A percentile compares a stretch with the other conserved stretches of the same genome.
Conservation (phyloP, 495 filamentous ascomycete species). For the Niebla homalea region DNA sequence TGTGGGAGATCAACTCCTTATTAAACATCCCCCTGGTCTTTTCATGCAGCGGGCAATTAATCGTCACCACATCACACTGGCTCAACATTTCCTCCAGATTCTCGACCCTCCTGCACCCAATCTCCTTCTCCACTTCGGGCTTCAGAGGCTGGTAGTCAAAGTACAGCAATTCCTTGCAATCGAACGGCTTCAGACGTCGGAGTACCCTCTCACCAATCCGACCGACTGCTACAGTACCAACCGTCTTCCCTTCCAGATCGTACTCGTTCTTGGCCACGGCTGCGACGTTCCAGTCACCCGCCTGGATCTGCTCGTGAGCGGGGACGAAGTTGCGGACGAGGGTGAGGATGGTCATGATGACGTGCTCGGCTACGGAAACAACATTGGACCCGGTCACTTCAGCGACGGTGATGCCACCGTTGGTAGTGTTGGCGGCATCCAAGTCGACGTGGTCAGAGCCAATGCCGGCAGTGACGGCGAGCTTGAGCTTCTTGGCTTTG, state of each 20-base stretch:
- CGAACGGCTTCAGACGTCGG: slow-evolving; percentile 85
- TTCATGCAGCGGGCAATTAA: slow-evolving; percentile 98
- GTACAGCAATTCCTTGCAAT: slow-evolving; percentile 99
- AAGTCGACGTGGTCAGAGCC: slow-evolving; percentile 97
- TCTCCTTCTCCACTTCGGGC: slow-evolving; percentile 84
- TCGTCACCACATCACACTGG: slow-evolving; percentile 97
- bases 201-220: slow-evolving; percentile 97
- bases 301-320: slow-evolving; percentile 82
- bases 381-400: slow-evolving; percentile 94
- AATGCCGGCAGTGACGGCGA: slow-evolving; percentile 92
- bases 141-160: slow-evolving; percentile 95
- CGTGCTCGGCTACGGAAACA: slow-evolving; percentile 84
- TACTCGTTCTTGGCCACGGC: slow-evolving; percentile 95
- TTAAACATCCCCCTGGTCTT: slow-evolving; percentile 94
- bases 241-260: slow-evolving; percentile 93
- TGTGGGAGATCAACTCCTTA: slow-evolving; percentile 98
- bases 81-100: slow-evolving; percentile 84
- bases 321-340: slow-evolving; percentile 98
- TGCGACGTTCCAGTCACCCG: slow-evolving; percentile 90
- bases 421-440: slow-evolving; percentile 93
- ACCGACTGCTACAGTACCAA: slow-evolving; percentile 93
- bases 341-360: slow-evolving; percentile 94
- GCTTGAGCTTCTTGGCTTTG: slow-evolving; percentile 97
- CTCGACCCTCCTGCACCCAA: slow-evolving; percentile 82
- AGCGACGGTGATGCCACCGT: slow-evolving; percentile 92